Base-by-base conservation (phyloP, 352 stramenopile genomes). In the Phytophthora palmivora region DNA sequence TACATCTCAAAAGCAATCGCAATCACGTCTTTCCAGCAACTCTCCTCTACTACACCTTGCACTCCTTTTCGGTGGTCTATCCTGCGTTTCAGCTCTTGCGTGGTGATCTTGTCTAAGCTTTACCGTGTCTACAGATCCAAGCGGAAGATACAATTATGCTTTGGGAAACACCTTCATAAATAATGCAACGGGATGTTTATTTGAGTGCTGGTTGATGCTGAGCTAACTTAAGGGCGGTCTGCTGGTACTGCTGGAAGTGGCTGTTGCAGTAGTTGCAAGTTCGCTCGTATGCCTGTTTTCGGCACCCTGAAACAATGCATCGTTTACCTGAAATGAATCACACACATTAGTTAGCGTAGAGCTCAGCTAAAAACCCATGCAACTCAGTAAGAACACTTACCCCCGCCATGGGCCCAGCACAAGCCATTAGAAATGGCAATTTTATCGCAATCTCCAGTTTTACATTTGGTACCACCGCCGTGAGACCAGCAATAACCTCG, bases 401-500 rank as follows among this genome's bases (percentile, higher is more conserved):
- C 82, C 58, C 82, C 83, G 10, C 83, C 83, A 19, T 92, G 81
- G 3, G 79, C 81, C 81, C 83, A 91, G 57, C 83, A 92, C 6
- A 91, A 58, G 0, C 81, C 79, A 45, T 88, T 89, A 0, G 81
- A 90, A 47, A 91, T 88, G 24, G 83, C 81, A 33, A 90, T 89
- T 67, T 89, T 92, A 47, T 79, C 69, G 47, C 86, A 94, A n/a
- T 50, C 44, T 21, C 46, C 58, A 0, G 59, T 63, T 55, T 86
- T 87, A 66, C 86, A 94, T 53, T 90, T 89, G 38, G 79, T 88
- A 16, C 86, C 86, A 4, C 86, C 86, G 34, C 86, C 86, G 50
- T 94, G 86, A 0, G 78, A 91, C 86, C 84, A 93, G 64, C 86
- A 94, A 49, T 85, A 87, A 26, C 86, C 86, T 4, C 81, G 66